Evolutionary conservation across 345 rosid species (phyloP), one percentile per base, ranked within the genome.

Genomic region (Pelargonium nanum): DNA sequence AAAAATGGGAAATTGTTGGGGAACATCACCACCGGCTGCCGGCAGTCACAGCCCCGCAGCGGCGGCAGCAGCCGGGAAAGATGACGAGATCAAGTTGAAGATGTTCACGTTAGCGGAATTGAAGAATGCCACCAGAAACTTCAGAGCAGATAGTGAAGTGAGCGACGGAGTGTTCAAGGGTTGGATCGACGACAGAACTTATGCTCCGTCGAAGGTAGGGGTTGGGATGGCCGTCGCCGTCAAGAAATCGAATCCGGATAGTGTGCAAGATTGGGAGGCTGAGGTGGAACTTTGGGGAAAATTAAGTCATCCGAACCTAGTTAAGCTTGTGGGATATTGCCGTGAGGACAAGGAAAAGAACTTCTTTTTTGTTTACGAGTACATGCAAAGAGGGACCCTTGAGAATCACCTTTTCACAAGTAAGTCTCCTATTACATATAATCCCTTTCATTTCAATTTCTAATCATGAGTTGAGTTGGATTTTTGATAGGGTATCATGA

Each of bases 91-190:
- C 76, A 3, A 73, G 73, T 62, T 85, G 48, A 91, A 83, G 68
- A 65, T 63, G 77, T 91, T 82, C 68, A 79, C 79, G 17, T 56
- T 88, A 8, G 59, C 62, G 0, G 90, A 88, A 19, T 72, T 91
- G 3, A 83, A 69, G 65, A 78, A 75, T 2, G 87, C 88, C 5
- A 91, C 98, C 0, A 83, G 78, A 69, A 91, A 91, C 63, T 91
- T 91, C 71, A 64, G 81, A 58, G 88, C 92, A 15, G 90, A 78
- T 26, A 75, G 88, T 5, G 28, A 86, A 59, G 67, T 91, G 1
- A 96, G 98, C 22, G 98, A 91, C 66, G 98, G 98, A 3, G 96
- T 91, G 22, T 91, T 83, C 65, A 88, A 80, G 61, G 98, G 98
- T 5, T 88, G 96, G 96, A 73, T 88, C 0, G 95, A 88, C 2